Evolutionary conservation across 495 filamentous ascomycete species (phyloP).

Genomic region (Annulohypoxylon bovei): DNA sequence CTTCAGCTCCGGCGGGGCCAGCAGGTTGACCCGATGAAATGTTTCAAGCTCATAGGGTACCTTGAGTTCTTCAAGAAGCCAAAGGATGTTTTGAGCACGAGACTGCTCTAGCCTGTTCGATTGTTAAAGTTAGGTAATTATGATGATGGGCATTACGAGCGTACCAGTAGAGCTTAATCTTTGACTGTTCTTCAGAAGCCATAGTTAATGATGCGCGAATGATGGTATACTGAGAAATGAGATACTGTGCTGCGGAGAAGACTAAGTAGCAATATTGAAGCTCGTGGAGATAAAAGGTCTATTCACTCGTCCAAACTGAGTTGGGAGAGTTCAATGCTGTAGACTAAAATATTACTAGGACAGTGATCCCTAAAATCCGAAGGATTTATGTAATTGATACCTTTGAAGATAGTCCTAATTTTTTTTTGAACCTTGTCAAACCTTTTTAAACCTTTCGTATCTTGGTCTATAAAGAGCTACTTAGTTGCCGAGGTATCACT

Average conservation of each 20-base stretch:
- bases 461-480: background rate
- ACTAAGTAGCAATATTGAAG: background rate
- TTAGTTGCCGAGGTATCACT: slow-evolving; percentile 33
- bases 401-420: background rate
- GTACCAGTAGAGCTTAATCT: slow-evolving; percentile 82
- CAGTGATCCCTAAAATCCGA: background rate
- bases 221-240: background rate
- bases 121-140: slow-evolving; percentile 19
- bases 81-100: slow-evolving; percentile 85
- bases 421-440: background rate
- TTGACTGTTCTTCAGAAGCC: slow-evolving; percentile 56
- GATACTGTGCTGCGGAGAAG: background rate
- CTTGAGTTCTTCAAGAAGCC: slow-evolving; percentile 88
- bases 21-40: slow-evolving; percentile 69
- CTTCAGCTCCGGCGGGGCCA: slow-evolving; percentile 77
- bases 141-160: slow-evolving; percentile 17
- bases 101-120: slow-evolving; percentile 74
- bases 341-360: slow-evolving; percentile 3
- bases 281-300: background rate
- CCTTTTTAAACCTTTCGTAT: background rate
- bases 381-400: background rate
- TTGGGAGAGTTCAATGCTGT: background rate
- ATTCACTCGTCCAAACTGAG: background rate
- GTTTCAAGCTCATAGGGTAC: slow-evolving; percentile 79
- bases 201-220: slow-evolving; percentile 26